Conservation (phyloP, 306 rosid species). For the Prosopis cineraria region DNA sequence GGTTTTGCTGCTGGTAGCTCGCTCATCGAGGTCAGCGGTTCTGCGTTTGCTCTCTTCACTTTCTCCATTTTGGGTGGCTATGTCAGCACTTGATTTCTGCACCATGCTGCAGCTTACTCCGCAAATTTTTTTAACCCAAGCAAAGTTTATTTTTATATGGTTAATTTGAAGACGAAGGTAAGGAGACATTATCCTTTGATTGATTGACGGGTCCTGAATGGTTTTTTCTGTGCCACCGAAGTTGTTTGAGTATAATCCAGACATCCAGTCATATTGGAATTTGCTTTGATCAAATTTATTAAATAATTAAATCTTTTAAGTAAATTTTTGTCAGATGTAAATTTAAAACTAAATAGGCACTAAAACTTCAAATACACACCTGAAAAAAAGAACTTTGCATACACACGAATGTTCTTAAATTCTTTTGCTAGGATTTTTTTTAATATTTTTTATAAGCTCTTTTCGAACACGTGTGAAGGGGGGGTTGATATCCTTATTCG, state of each 20-base stretch:
- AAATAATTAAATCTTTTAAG: too few species aligned
- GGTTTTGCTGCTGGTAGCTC: conserved; percentile 38
- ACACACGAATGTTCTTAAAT: background rate
- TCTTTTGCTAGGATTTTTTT: background rate
- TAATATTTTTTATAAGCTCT: background rate
- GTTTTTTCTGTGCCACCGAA: conserved; percentile 9
- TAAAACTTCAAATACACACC: too few species aligned
- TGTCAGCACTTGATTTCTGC: background rate
- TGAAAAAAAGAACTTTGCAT: too few species aligned
- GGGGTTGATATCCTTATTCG: background rate
- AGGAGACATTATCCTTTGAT: too few species aligned
- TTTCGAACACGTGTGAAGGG: background rate
- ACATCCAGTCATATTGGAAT: too few species aligned
- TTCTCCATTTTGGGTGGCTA: background rate
- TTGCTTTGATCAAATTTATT: too few species aligned
- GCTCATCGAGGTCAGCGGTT: conserved; percentile 39
- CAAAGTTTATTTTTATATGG: too few species aligned
- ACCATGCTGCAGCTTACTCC: background rate
- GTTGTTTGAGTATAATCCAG: too few species aligned
- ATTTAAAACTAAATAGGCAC: too few species aligned
- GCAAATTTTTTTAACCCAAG: too few species aligned
- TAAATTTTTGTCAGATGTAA: too few species aligned
- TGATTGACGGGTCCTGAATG: conserved; percentile 18
- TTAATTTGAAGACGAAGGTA: too few species aligned
- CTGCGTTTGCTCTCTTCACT: background rate